Conservation (phyloP, 2,329 filamentous ascomycete species). For the Nannizziopsis arthrosporioides region DNA sequence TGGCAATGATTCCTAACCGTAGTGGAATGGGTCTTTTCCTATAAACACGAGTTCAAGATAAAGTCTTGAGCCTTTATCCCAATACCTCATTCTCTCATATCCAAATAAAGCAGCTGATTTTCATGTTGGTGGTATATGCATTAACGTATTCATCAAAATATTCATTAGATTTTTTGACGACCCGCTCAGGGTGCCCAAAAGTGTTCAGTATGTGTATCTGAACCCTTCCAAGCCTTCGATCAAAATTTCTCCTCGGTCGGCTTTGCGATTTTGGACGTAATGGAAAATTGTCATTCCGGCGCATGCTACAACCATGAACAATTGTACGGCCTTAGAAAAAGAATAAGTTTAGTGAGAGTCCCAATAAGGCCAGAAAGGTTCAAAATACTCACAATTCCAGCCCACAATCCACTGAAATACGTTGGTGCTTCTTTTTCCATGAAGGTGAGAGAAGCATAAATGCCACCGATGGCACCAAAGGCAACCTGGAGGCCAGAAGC, state of each 20-base stretch:
- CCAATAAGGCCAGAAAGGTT: background rate
- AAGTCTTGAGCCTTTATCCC: no score
- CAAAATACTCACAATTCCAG: slow-evolving; percentile 11
- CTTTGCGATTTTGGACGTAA: slow-evolving; percentile 23
- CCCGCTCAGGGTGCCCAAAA: background rate
- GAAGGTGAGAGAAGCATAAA: slow-evolving; percentile 18
- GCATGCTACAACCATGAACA: slow-evolving; percentile 20
- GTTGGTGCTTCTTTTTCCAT: slow-evolving; percentile 18
- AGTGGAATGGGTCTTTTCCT: no score
- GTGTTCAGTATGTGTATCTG: slow-evolving; percentile 20
- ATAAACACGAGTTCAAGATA: no score
- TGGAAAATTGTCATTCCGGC: slow-evolving; percentile 22
- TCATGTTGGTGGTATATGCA: no score
- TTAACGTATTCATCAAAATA: background rate
- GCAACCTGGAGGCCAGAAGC: slow-evolving; percentile 16
- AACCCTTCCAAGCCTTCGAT: slow-evolving; percentile 28
- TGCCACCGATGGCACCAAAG: slow-evolving; percentile 18
- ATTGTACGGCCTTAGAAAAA: slow-evolving; percentile 11
- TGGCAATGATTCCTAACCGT: no score
- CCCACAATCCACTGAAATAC: slow-evolving; percentile 18
- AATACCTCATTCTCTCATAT: no score
- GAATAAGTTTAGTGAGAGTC: background rate
- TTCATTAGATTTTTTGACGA: background rate
- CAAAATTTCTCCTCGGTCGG: slow-evolving; percentile 24
- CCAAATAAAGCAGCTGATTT: no score